Conservation (phyloP, 495 filamentous ascomycete species). For the Talaromyces stipitatus region DNA sequence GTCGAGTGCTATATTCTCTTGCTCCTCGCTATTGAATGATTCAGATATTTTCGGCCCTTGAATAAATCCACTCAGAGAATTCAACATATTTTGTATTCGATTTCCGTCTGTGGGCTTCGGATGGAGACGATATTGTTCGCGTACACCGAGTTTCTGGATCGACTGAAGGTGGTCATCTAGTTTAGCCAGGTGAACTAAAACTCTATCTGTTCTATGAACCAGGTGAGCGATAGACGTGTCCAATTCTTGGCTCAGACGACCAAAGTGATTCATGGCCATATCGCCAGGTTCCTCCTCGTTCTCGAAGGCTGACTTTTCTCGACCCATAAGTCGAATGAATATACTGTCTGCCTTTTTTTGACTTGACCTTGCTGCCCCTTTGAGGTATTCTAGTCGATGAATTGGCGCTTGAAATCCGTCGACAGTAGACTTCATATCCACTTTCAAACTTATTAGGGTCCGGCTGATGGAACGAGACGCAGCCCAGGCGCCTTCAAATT, state of each 20-base stretch:
- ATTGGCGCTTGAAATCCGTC: conserved; percentile 23
- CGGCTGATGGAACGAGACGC: conserved; percentile 26
- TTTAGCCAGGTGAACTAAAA: conserved; percentile 25
- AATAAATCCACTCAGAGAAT: conserved; percentile 7
- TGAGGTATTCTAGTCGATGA: not conserved
- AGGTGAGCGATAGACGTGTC: conserved; percentile 30
- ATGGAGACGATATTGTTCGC: conserved; percentile 14
- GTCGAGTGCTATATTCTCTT: conserved; percentile 15
- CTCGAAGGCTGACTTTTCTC: not conserved
- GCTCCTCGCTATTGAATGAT: not conserved
- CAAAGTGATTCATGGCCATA: conserved; percentile 15
- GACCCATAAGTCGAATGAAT: not conserved
- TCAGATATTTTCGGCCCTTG: conserved; percentile 6
- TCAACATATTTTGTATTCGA: conserved; percentile 5
- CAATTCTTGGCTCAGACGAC: conserved; percentile 29
- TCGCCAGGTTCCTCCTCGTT: not conserved
- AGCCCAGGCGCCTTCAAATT: conserved; percentile 32
- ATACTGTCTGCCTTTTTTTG: not conserved
- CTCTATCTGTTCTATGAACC: conserved; percentile 27
- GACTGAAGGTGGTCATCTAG: conserved; percentile 38
- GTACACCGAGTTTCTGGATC: conserved; percentile 24
- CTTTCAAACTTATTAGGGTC: conserved; percentile 32
- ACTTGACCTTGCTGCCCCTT: not conserved
- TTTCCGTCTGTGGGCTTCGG: not conserved
- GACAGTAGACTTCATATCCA: conserved; percentile 33